phyloP scores from a whole-genome alignment of 192 early-diverging fungal genomes.

The Umbelopsis isabellina region DNA sequence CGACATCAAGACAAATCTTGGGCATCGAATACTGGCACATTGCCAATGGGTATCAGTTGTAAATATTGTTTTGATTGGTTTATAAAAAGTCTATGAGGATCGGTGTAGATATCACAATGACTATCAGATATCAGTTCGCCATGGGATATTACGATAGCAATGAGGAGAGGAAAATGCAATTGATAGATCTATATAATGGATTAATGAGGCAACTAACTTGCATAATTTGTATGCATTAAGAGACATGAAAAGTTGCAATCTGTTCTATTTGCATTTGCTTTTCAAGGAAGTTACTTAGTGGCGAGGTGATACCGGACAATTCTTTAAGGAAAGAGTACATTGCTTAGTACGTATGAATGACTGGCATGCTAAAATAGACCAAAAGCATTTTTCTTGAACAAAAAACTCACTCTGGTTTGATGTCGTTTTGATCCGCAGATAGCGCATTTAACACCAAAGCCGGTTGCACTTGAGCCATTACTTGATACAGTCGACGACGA shows the following conservation, averaged over 20 bases:
- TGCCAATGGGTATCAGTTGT: too few species aligned
- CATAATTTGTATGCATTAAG: too few species aligned
- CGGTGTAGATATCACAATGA: too few species aligned
- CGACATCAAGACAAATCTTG: too few species aligned
- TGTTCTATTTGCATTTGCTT: not conserved
- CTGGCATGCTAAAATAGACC: not conserved
- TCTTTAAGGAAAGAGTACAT: not conserved
- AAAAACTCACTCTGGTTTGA: slow-evolving; percentile 4
- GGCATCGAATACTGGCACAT: too few species aligned
- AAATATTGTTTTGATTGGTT: too few species aligned
- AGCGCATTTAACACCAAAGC: slow-evolving; percentile 10
- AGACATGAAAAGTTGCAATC: not conserved
- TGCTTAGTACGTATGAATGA: not conserved
- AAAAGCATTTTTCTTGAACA: not conserved
- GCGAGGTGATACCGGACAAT: slow-evolving; percentile 23
- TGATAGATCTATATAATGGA: too few species aligned
- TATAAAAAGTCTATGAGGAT: too few species aligned
- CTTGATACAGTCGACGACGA: not conserved
- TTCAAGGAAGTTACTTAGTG: not conserved
- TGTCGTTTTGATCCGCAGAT: slow-evolving; percentile 19
- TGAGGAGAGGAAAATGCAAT: too few species aligned
- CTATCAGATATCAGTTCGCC: too few species aligned
- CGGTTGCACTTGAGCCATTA: not conserved
- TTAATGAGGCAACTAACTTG: too few species aligned
- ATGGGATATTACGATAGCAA: too few species aligned